Base-by-base conservation (phyloP, 768 basidiomycete species). In the Mycena haematopus region DNA sequence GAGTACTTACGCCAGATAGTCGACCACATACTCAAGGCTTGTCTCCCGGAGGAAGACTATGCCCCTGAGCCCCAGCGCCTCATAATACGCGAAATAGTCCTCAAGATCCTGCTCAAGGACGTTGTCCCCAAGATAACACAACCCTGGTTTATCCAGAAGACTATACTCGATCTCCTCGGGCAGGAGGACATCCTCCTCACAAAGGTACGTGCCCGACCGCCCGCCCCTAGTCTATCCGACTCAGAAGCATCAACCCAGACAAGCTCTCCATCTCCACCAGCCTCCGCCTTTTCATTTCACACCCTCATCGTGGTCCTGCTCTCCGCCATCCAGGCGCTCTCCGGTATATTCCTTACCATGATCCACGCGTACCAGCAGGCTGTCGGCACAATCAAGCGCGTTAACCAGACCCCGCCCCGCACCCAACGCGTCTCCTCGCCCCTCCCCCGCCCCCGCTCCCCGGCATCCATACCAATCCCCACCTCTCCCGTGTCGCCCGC, bases 71-170 rank as follows among this genome's bases (percentile, higher is more conserved):
- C 87, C 0, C 92, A 97, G 77, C 84, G 93, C n/a, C 81, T 84
- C 63, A 90, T 98, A 61, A 76, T 92, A 44, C 86, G 94, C 60
- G 96, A 99, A 77, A 78, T 97, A 40, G 69, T 96, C 31, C 84
- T 93, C 70, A 90, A 91, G 68, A 80, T 92, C 24, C 76, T 98
- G 7, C 77, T 95, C 64, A 82, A 83, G 51, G 86, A 88, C 65
- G 75, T 90, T 25, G 70, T 90, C 25, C 88, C 88, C 31, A 87
- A 85, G 67, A 73, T 96, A 53, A 84, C 86, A 7, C 90, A 97
- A 72, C 91, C 92, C 0, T 98, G 96, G 95, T 98, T 97, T 73
- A 84, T 96, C 49, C 87, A 94, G 60, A 86, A 81, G 69, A 70
- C 83, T 3, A 78, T 91, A 13, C 78, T 96, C 36, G 86, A 88